Percentiles rank a stretch among this genome's conserved stretches.
These are phyloP conservation scores for Nothopassalora personata DNA, from an alignment of 2,329 filamentous ascomycete species.

Conservation along the genomic window DNA sequence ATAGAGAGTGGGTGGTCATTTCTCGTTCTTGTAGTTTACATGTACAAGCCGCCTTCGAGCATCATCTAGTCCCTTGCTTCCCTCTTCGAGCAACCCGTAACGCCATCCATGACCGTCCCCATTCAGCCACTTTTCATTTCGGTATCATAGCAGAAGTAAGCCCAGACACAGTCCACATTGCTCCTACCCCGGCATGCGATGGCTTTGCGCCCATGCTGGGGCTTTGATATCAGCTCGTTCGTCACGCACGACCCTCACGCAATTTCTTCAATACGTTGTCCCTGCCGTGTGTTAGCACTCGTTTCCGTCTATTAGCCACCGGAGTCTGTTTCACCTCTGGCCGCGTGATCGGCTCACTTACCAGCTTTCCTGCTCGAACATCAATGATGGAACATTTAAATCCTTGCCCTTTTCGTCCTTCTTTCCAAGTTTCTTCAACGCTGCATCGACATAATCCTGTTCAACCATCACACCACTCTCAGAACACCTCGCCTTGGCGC, in stretches of 20 bases:
- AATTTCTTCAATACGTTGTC: constrained; percentile 9
- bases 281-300: neutral
- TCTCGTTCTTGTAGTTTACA: neutral
- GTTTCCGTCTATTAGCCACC: neutral
- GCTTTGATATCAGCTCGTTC: neutral
- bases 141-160: neutral
- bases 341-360: neutral
- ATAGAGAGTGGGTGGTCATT: neutral
- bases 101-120: neutral
- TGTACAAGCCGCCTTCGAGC: neutral
- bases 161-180: neutral
- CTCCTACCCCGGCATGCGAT: neutral
- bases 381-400: constrained; percentile 1
- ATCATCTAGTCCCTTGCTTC: neutral
- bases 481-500: constrained; percentile 93
- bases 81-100: neutral
- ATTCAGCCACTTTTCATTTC: neutral
- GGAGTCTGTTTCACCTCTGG: neutral
- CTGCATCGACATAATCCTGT: constrained; percentile 75
- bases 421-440: constrained; percentile 39
- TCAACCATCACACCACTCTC: constrained; percentile 85
- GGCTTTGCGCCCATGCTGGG: constrained; percentile 1
- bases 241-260: constrained; percentile 2
- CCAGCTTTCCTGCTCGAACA: constrained; percentile 11
- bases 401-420: constrained; percentile 7